Percentiles rank a stretch among this genome's conserved stretches.
Evolutionary conservation across 2,329 filamentous ascomycete species (phyloP).

Genomic region (Zymoseptoria pseudotritici): DNA sequence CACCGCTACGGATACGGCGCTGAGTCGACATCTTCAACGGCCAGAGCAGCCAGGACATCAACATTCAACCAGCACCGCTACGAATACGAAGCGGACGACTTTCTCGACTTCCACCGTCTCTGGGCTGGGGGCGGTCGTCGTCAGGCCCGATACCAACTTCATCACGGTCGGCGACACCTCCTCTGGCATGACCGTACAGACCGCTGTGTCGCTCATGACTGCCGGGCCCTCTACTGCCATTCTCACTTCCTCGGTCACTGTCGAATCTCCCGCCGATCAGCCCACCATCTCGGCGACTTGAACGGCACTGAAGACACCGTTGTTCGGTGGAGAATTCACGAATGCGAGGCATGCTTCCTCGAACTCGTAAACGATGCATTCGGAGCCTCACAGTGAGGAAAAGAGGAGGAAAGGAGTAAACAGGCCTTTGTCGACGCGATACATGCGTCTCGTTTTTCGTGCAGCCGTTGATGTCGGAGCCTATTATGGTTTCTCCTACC

Average conservation of each 20-base stretch:
- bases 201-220: background rate
- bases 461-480: background rate
- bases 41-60: too few relatives aligned
- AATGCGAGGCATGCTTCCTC: too few relatives aligned
- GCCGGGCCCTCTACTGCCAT: background rate
- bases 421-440: background rate
- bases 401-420: background rate
- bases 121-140: background rate
- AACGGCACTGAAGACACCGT: too few relatives aligned
- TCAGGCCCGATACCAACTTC: background rate
- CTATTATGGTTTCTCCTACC: background rate
- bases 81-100: background rate
- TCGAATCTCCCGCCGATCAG: too few relatives aligned
- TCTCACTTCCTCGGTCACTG: background rate
- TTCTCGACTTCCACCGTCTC: background rate
- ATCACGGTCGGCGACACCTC: background rate
- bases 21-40: too few relatives aligned
- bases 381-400: background rate
- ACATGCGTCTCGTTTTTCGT: background rate
- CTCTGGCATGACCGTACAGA: background rate
- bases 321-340: too few relatives aligned
- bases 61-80: background rate
- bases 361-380: too few relatives aligned
- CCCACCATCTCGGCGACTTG: too few relatives aligned
- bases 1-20: too few relatives aligned